Evolutionary conservation across 192 early-diverging fungal genomes (phyloP).

Genomic region (Linnemannia schmuckeri): DNA sequence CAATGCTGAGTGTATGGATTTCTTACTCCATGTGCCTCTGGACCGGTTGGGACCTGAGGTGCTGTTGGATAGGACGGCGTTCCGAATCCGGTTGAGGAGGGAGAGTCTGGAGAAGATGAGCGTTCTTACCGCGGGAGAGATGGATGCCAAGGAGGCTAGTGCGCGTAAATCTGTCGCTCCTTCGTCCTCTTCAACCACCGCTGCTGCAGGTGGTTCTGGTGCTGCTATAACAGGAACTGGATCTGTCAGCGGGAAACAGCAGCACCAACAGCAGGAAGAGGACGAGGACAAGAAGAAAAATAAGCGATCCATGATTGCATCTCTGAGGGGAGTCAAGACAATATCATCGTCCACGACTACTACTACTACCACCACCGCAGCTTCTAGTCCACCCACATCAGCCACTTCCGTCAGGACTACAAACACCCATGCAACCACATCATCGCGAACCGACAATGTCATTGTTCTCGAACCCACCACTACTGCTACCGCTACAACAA

Average conservation of each 20-base stretch:
- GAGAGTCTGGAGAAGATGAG: constrained; percentile 36
- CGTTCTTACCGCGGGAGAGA: constrained; percentile 19
- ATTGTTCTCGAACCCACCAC: not conserved
- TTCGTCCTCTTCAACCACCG: not conserved
- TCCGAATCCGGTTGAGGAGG: constrained; percentile 71
- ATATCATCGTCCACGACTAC: not conserved
- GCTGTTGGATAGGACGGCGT: constrained; percentile 76
- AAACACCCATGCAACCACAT: not conserved
- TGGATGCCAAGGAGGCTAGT: constrained; percentile 29
- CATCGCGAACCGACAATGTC: not conserved
- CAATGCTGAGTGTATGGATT: constrained; percentile 79
- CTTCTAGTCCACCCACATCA: not conserved
- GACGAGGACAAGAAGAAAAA: not conserved
- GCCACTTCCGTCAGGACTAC: not conserved
- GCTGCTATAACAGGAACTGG: not conserved
- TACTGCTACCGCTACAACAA: not conserved
- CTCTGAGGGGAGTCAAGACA: not conserved
- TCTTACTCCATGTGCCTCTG: constrained; percentile 84
- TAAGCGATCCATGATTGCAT: not conserved
- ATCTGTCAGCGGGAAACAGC: not conserved
- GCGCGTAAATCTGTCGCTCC: not conserved
- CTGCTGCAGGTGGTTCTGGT: not conserved
- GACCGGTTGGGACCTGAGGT: constrained; percentile 69
- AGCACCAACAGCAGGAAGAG: not conserved
- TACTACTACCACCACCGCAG: not conserved